phyloP scores from a whole-genome alignment of 163 green algal genomes.

The Trebouxia gelatinosa region DNA sequence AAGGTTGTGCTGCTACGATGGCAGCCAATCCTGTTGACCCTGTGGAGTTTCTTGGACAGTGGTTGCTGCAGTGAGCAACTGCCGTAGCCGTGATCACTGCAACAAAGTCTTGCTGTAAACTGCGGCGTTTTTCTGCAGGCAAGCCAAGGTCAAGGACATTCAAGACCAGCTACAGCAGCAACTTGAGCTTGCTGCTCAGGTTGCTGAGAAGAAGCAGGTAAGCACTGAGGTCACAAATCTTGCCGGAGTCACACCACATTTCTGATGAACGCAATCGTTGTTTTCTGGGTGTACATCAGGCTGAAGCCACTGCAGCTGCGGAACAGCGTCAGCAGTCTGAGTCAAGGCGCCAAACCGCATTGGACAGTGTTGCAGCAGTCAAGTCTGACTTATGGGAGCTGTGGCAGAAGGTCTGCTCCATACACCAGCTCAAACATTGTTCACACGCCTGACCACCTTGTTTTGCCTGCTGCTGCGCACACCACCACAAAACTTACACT shows the following conservation, averaged over 20 bases:
- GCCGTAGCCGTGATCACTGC: background rate
- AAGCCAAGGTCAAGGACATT: conserved; percentile 7
- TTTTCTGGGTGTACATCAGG: background rate
- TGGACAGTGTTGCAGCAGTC: conserved; percentile 37
- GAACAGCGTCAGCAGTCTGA: conserved; percentile 41
- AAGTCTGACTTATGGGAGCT: conserved; percentile 45
- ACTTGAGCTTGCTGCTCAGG: background rate
- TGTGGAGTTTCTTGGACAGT: conserved; percentile 67
- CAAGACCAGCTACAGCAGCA: conserved; percentile 16
- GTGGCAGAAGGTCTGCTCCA: conserved; percentile 42
- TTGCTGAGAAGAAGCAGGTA: background rate
- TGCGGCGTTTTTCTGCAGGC: background rate
- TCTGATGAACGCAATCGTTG: background rate
- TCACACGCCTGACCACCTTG: too few relatives aligned
- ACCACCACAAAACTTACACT: background rate
- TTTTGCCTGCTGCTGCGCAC: background rate
- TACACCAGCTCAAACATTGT: too few relatives aligned
- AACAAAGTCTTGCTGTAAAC: background rate
- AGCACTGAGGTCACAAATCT: background rate
- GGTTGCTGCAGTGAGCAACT: conserved; percentile 56
- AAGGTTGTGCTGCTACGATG: conserved; percentile 54
- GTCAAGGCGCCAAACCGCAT: conserved; percentile 45
- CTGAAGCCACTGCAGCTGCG: conserved; percentile 14
- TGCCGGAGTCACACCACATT: background rate
- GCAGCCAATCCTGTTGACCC: conserved; percentile 60